These are phyloP conservation scores for Phytophthora sp. DNA, from an alignment of 352 stramenopile genomes.

Conservation along the genomic window DNA sequence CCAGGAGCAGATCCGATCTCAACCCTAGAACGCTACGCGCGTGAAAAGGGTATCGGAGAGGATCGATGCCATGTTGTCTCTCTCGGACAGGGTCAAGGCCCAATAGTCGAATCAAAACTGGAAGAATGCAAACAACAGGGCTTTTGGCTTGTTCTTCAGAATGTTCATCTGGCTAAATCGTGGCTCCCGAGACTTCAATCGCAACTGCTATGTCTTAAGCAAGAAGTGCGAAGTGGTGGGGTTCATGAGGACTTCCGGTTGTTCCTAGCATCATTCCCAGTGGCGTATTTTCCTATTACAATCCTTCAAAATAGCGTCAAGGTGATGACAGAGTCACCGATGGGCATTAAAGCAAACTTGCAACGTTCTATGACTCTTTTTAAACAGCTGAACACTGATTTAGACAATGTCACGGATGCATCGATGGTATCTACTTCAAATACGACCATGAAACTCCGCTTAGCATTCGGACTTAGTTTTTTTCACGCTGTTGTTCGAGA, in stretches of 20 bases:
- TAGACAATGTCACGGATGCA: neutral
- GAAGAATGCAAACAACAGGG: slow-evolving; percentile 53
- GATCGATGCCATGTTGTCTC: slow-evolving; percentile 65
- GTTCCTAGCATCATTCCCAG: slow-evolving; percentile 75
- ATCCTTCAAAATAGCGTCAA: slow-evolving; percentile 83
- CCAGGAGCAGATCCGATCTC: slow-evolving; percentile 68
- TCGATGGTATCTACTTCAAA: neutral
- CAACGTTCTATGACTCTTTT: slow-evolving; percentile 68
- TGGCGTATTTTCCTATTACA: slow-evolving; percentile 69
- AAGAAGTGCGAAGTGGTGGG: slow-evolving; percentile 32
- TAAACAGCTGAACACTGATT: slow-evolving; percentile 1
- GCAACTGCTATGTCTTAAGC: slow-evolving; percentile 41
- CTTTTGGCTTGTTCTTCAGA: slow-evolving; percentile 77
- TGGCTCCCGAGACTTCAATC: slow-evolving; percentile 77
- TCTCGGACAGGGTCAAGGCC: slow-evolving; percentile 80
- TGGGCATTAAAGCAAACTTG: slow-evolving; percentile 76
- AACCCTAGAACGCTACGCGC: slow-evolving; percentile 55
- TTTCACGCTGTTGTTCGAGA: slow-evolving; percentile 85
- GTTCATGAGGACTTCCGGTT: slow-evolving; percentile 69
- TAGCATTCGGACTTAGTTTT: slow-evolving; percentile 78
- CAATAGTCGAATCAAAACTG: slow-evolving; percentile 64
- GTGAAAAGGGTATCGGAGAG: slow-evolving; percentile 40
- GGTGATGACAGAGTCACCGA: slow-evolving; percentile 79
- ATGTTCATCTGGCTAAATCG: slow-evolving; percentile 77
- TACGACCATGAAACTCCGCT: slow-evolving; percentile 44